A percentile compares a stretch with the other conserved stretches of the same genome.
Evolutionary conservation across 2,329 filamentous ascomycete species (phyloP).

Genomic region (Neofusicoccum cordaticola): DNA sequence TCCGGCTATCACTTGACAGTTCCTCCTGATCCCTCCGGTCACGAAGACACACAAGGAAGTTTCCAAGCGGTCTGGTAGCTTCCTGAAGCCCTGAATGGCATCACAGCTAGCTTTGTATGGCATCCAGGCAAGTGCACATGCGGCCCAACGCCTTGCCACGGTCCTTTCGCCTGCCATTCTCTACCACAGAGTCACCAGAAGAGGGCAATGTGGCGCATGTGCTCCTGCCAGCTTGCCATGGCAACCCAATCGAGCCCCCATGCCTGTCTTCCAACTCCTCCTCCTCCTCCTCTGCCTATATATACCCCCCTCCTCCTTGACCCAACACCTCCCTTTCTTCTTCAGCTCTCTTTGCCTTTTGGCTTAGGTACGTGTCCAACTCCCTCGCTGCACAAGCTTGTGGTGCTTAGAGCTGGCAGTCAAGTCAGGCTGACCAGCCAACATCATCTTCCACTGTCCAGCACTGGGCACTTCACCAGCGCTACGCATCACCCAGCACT

Average conservation of each 20-base stretch:
- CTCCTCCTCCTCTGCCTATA: neutral
- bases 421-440: too few species aligned
- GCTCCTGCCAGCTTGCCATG: neutral
- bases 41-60: too few species aligned
- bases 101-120: neutral
- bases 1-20: too few species aligned
- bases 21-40: too few species aligned
- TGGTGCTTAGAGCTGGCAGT: too few species aligned
- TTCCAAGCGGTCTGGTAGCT: too few species aligned
- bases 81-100: too few species aligned
- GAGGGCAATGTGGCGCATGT: neutral
- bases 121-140: neutral
- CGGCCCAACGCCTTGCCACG: neutral
- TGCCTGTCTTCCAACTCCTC: neutral
- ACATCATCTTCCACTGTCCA: too few species aligned
- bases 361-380: neutral
- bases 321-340: neutral
- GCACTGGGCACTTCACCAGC: too few species aligned
- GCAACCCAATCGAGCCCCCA: neutral
- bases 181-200: neutral
- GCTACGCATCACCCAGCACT: too few species aligned
- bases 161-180: too few species aligned
- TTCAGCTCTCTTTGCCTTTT: conserved; percentile 6
- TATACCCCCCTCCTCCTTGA: neutral
- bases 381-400: too few species aligned